Evolutionary conservation across 495 filamentous ascomycete species (phyloP).

Genomic region (Daldinia childiae): DNA sequence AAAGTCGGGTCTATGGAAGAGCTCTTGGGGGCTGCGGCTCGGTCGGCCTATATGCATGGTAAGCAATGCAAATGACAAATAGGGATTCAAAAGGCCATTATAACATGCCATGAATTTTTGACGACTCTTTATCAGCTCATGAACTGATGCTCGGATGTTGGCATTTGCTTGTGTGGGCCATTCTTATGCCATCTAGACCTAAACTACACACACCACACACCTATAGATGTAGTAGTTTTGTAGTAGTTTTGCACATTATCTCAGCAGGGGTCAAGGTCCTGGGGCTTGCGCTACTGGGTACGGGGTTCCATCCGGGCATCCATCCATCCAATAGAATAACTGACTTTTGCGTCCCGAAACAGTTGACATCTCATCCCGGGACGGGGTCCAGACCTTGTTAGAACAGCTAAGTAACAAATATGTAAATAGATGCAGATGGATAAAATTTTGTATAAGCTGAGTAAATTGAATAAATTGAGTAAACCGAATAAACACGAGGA

Average conservation of each 20-base stretch:
- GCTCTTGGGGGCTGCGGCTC: not conserved
- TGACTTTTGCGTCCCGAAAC: slow-evolving; percentile 7
- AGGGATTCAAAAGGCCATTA: slow-evolving; percentile 18
- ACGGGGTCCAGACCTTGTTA: slow-evolving; percentile 23
- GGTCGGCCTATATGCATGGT: slow-evolving; percentile 9
- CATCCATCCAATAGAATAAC: slow-evolving; percentile 16
- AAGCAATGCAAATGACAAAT: not conserved
- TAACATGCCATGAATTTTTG: slow-evolving; percentile 20
- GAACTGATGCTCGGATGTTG: slow-evolving; percentile 42
- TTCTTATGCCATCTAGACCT: slow-evolving; percentile 18
- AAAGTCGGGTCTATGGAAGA: slow-evolving; percentile 13
- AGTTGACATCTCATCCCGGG: slow-evolving; percentile 11
- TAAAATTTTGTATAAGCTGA: not conserved
- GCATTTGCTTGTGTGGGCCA: slow-evolving; percentile 9
- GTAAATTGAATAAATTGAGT: not conserved
- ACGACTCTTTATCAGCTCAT: slow-evolving; percentile 23
- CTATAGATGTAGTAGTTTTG: too few species aligned
- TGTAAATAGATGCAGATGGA: not conserved
- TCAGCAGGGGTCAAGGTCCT: slow-evolving; percentile 27
- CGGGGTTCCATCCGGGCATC: slow-evolving; percentile 23
- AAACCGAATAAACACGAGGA: not conserved
- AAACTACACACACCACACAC: too few species aligned
- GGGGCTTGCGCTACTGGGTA: slow-evolving; percentile 26
- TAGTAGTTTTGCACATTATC: not conserved
- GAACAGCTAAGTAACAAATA: not conserved